Base-by-base conservation (phyloP, 495 filamentous ascomycete genomes). In the Penicillium chermesinum region DNA sequence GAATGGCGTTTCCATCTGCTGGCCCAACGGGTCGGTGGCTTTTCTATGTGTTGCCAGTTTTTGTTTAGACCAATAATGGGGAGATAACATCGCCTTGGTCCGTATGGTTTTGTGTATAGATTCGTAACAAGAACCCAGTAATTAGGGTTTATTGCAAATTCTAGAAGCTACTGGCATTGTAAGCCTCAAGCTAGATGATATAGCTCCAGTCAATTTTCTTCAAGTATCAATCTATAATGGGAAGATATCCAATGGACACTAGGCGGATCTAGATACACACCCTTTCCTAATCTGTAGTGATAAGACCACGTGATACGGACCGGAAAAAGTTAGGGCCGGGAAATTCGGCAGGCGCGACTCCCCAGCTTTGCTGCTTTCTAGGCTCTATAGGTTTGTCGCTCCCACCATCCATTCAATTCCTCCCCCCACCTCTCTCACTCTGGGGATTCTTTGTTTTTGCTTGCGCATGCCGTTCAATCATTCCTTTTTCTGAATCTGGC, bases 381-480 rank as follows among this genome's bases (percentile, higher is more conserved):
- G 25, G 25, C 25, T 30, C 10, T 30, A 30, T 30, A 30, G 25
- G 25, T 10, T 30, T 30, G 25, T 30, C 25, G 25, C 25, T 4
- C 33, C 27, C 42, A 36, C 17, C 27, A 72, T 10, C 81, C 84
- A 49, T 80, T 73, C 44, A 46, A 40, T 33, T 33, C 53, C 37
- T 49, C 50, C 38, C 49, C 49, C 76, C 52, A 74, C 70, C 49
- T n/a, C n/a, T n/a, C 48, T 41, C 50, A 30, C 55, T 21, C 35
- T 16, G 53, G 52, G 51, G 38, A 43, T 37, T 19, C n/a, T 80
- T 76, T 36, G 77, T 80, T 52, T 77, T 33, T 73, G 62, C 87
- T 81, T 37, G 85, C 70, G 56, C 83, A 73, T 22, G 86, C 90
- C 22, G 44, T 55, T 49, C 44, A 38, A 18, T 49, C 38, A 68